Base-by-base conservation (phyloP, 495 filamentous ascomycete genomes). In the Hypoxylon cercidicola region DNA sequence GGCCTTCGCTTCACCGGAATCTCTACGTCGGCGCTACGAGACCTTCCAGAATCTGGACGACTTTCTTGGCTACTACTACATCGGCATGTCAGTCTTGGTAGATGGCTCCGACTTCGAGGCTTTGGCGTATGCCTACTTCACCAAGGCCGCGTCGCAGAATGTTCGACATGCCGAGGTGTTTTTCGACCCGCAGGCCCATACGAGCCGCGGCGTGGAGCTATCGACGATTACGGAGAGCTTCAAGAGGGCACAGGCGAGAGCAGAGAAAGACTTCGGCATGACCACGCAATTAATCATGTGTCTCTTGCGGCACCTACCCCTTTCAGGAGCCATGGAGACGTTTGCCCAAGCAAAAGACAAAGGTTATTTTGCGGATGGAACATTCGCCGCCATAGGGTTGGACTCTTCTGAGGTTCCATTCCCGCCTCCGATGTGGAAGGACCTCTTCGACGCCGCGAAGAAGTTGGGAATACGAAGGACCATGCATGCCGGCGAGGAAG, bases 131-230 rank as follows among this genome's bases (percentile, higher is more conserved):
- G 79, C 82, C 30, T 93, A 93, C 74, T 89, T 93, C 75, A 52
- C 78, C 37, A 85, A 81, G 48, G 90, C 89, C 1, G 80, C 88
- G 52, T 69, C 76, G 0, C 86, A 90, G 64, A 65, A 65, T 25
- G 88, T 92, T 7, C 80, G 85, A 34, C 90, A 93, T 61, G 89
- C 89, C 2, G 91, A 94, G 66, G 83, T 92, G 50, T 93, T 91
- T 77, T 93, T 92, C 77, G 90, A 93, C 71, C 90, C 90, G 7
- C 89, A 93, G 65, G 88, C 88, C 3, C 90, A 94, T 71, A 79
- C 82, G 12, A 69, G 72, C n/a, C 82, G 90, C 19, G 86, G 86
- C 12, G 73, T 94, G 8, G n/a, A 78, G 11, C 88, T 88, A 64
- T 58, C 75, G 1, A 87, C 85, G 7, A 79, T 92, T 19, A 76